Evolutionary conservation across 495 filamentous ascomycete genomes (phyloP).

Genomic region (Aspergillus avenaceus): DNA sequence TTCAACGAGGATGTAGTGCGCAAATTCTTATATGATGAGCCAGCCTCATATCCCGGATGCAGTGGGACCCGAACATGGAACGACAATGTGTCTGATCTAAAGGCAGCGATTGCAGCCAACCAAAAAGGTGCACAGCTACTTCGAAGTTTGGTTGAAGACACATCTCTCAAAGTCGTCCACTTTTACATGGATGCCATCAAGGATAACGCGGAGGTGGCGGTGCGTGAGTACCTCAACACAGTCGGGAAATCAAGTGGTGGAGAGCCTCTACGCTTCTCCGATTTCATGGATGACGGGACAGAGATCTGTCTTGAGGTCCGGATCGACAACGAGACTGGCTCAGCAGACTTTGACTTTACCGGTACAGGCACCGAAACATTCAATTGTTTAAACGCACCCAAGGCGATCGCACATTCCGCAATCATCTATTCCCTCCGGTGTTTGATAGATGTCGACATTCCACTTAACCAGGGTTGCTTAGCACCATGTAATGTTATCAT

Average conservation of each 20-base stretch:
- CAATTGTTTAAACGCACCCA: conserved; percentile 89
- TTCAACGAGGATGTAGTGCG: conserved; percentile 87
- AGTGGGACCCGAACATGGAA: conserved; percentile 83
- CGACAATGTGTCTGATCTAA: conserved; percentile 94
- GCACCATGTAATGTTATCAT: too few relatives aligned
- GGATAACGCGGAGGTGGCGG: conserved; percentile 81
- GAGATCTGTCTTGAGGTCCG: conserved; percentile 84
- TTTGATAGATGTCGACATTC: conserved; percentile 89
- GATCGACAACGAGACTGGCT: conserved; percentile 78
- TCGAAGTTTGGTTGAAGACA: conserved; percentile 76
- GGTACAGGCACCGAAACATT: conserved; percentile 88
- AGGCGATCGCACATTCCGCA: conserved; percentile 89
- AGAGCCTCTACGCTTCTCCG: conserved; percentile 73
- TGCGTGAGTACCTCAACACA: conserved; percentile 77
- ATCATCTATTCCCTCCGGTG: conserved; percentile 96
- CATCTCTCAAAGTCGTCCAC: conserved; percentile 84
- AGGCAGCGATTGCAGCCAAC: conserved; percentile 93
- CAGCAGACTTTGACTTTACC: conserved; percentile 86
- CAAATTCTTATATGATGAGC: conserved; percentile 79
- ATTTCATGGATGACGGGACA: conserved; percentile 96
- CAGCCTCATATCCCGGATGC: conserved; percentile 81
- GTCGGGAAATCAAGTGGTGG: conserved; percentile 77
- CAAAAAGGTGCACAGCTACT: conserved; percentile 94
- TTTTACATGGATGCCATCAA: conserved; percentile 97
- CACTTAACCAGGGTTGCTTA: conserved; percentile 93